Evolutionary conservation across 164 flowering plant species (phyloP).

Genomic region (Vitis rotundifolia): DNA sequence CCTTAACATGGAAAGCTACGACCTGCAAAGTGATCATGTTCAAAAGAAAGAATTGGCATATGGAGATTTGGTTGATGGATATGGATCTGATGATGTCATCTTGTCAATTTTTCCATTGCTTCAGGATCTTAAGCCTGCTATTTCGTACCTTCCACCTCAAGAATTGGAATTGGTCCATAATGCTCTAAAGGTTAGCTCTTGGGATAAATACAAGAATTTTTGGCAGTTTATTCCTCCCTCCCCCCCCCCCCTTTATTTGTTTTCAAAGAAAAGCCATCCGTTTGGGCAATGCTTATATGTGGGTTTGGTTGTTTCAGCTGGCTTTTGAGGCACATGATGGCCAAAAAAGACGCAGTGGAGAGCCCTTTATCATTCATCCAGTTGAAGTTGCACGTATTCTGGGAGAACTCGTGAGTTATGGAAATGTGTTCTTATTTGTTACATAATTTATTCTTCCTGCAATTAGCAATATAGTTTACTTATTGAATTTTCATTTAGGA

Average conservation of each 20-base stretch:
- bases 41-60: too few relatives aligned
- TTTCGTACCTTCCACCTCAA: conserved; percentile 71
- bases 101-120: conserved; percentile 7
- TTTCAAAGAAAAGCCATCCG: neutral
- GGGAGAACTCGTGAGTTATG: conserved; percentile 85
- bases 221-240: neutral
- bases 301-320: conserved; percentile 50
- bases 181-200: conserved; percentile 68
- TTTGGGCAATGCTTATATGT: conserved; percentile 8
- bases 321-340: conserved; percentile 99
- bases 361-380: conserved; percentile 98
- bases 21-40: too few relatives aligned
- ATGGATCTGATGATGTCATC: neutral
- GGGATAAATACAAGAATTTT: neutral
- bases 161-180: conserved; percentile 70
- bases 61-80: neutral
- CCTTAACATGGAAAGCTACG: too few relatives aligned
- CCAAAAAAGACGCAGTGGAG: conserved; percentile 98
- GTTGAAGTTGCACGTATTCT: conserved; percentile 98
- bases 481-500: conserved; percentile 50
- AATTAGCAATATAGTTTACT: neutral
- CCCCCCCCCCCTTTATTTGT: too few relatives aligned
- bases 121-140: conserved; percentile 79
- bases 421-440: neutral
- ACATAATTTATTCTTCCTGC: neutral